Base-by-base conservation (phyloP, 192 early-diverging fungal species). In the Coemansia javaensis region DNA sequence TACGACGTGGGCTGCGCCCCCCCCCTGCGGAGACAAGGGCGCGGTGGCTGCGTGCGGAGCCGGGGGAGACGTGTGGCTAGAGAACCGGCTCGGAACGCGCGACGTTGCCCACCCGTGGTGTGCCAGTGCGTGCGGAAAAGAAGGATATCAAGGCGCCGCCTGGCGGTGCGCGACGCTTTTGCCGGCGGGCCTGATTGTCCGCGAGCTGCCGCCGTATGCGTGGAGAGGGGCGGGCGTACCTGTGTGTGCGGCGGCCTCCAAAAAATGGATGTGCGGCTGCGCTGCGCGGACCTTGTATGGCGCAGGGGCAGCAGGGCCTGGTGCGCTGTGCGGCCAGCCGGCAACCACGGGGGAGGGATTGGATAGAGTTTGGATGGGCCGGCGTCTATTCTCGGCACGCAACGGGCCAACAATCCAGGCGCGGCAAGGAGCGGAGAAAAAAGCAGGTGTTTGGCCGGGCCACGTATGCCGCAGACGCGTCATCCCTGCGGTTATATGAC, bases 141-240 rank as follows among this genome's bases (percentile, higher is more conserved):
- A n/a, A n/a, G n/a, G n/a, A n/a, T n/a, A n/a, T n/a, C n/a, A n/a
- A 49, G 47, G 38, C 49, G 49, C 21, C 27, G 48, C 27, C 38
- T 50, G 38, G 36, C 17, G 40, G 39, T 38, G 30, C 30, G 38
- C 32, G 32, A 50, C 39, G 23, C 27, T 33, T 33, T 32, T 21
- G 44, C 32, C 13, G 33, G 32, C 32, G 18, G 18, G 44, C 20
- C 45, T 22, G 28, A 50, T 50, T 50, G 48, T 50, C 28, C 36
- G 27, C 25, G 18, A 40, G 22, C n/a, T 39, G 48, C 38, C 17
- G 25, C 23, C n/a, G 18, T 50, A 50, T 50, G 48, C 48, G 48
- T 40, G 48, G 48, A 50, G 48, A 39, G 30, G 12, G n/a, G n/a
- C n/a, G n/a, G n/a, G n/a, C n/a, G n/a, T n/a, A n/a, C n/a, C n/a